Percentiles rank a stretch among this genome's conserved stretches.
phyloP scores from a whole-genome alignment of 139 green algal genomes.

The Tetraselmis chui region DNA sequence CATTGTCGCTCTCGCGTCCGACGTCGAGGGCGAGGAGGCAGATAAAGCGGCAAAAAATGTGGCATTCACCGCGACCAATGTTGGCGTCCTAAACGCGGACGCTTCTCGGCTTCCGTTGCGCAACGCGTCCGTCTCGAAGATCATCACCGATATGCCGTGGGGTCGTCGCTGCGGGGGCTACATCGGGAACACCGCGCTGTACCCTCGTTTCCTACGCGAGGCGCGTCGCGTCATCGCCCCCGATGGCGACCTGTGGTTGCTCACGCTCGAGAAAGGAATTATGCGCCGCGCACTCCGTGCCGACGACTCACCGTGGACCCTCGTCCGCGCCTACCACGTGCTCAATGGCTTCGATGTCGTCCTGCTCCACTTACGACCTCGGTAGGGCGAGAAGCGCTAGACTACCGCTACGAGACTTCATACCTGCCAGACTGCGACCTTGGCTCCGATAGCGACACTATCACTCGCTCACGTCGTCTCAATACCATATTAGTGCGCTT shows the following conservation, averaged over 20 bases:
- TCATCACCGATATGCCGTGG: not conserved
- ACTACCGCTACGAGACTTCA: too few relatives aligned
- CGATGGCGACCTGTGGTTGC: not conserved
- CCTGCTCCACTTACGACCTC: not conserved
- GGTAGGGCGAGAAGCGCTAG: too few relatives aligned
- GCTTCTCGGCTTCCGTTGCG: not conserved
- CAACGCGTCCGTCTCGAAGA: not conserved
- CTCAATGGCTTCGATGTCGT: not conserved
- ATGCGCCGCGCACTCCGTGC: not conserved
- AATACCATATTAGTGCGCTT: too few relatives aligned
- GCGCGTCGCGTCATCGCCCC: not conserved
- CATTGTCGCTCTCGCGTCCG: not conserved
- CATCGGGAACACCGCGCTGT: not conserved
- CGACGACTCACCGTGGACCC: not conserved
- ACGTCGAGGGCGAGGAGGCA: not conserved
- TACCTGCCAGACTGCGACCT: too few relatives aligned
- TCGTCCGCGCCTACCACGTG: not conserved
- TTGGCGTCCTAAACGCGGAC: not conserved
- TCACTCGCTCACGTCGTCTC: too few relatives aligned
- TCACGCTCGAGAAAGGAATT: not conserved
- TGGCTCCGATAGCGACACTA: too few relatives aligned
- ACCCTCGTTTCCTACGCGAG: not conserved
- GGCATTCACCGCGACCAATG: not conserved
- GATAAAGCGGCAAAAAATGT: not conserved
- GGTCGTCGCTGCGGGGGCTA: not conserved